Evolutionary conservation across 768 basidiomycete genomes (phyloP).

Genomic region (Panaeolus papilionaceus): DNA sequence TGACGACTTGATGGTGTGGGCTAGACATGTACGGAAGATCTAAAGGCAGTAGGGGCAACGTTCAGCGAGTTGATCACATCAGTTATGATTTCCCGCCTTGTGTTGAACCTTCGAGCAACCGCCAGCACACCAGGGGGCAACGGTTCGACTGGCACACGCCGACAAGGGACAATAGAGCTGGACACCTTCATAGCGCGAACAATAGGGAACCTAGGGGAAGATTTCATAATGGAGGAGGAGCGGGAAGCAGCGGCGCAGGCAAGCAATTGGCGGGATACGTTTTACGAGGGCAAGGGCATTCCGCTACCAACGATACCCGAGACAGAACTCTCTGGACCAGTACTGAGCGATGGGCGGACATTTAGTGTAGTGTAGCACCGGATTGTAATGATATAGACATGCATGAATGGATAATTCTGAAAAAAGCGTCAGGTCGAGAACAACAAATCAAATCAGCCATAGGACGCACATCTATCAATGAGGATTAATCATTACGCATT

Average conservation of each 20-base stretch:
- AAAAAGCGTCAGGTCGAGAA: not conserved
- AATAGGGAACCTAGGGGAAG: constrained; percentile 13
- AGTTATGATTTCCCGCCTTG: constrained; percentile 19
- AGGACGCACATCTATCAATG: not conserved
- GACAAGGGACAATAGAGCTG: not conserved
- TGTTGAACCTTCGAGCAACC: constrained; percentile 16
- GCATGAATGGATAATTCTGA: not conserved
- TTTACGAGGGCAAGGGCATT: not conserved
- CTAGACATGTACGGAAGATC: not conserved
- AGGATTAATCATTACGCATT: not conserved
- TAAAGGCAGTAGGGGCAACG: constrained; percentile 19
- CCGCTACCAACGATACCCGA: not conserved
- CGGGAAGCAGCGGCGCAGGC: not conserved
- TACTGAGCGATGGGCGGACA: not conserved
- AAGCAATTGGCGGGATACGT: not conserved
- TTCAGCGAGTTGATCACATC: constrained; percentile 21
- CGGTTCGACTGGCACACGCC: not conserved
- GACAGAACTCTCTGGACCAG: not conserved
- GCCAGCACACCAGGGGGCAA: not conserved
- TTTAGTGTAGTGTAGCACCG: not conserved
- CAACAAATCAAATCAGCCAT: not conserved
- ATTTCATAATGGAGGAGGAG: constrained; percentile 17
- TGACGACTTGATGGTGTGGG: not conserved
- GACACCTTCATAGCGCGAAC: constrained; percentile 15
- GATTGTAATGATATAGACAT: not conserved